These are phyloP conservation scores for Cytospora schulzeri DNA, from an alignment of 2,329 filamentous ascomycete genomes.

Conservation along the genomic window DNA sequence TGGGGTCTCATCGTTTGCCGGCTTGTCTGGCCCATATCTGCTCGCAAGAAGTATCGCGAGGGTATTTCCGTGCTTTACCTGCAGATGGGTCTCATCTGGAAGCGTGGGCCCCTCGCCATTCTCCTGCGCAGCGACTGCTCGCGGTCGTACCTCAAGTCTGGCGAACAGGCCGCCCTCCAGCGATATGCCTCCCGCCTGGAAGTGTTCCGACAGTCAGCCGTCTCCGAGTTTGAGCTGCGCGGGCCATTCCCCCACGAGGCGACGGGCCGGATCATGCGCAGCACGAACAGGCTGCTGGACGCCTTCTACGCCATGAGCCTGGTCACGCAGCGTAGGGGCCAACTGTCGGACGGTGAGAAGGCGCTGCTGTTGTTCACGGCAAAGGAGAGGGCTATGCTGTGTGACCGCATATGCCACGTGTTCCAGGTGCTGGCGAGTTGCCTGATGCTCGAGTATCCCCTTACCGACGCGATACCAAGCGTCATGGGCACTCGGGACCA, in stretches of 20 bases:
- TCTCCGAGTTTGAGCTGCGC: constrained; percentile 84
- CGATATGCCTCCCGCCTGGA: constrained; percentile 77
- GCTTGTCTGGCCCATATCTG: constrained; percentile 91
- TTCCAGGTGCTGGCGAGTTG: constrained; percentile 85
- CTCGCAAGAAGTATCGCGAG: constrained; percentile 83
- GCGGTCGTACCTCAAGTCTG: constrained; percentile 78
- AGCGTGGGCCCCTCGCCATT: constrained; percentile 81
- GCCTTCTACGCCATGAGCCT: constrained; percentile 96
- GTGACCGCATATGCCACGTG: constrained; percentile 87
- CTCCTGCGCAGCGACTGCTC: constrained; percentile 62
- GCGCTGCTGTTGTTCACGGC: constrained; percentile 78
- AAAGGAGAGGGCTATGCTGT: constrained; percentile 77
- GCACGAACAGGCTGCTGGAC: constrained; percentile 83
- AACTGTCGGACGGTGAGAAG: constrained; percentile 77
- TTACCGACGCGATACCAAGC: constrained; percentile 85
- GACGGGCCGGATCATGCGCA: constrained; percentile 74
- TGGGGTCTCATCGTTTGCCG: constrained; percentile 93
- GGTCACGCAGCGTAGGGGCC: constrained; percentile 78
- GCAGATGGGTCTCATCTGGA: constrained; percentile 95
- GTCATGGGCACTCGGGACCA: constrained; percentile 80
- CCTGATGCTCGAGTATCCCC: constrained; percentile 90
- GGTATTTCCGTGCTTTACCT: constrained; percentile 90
- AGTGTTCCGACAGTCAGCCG: constrained; percentile 69
- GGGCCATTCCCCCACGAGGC: constrained; percentile 80
- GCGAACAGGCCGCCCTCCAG: constrained; percentile 85